Percentiles rank a stretch among this genome's conserved stretches.
phyloP scores from a whole-genome alignment of 164 flowering plant genomes.

The Kalanchoe fedtschenkoi region DNA sequence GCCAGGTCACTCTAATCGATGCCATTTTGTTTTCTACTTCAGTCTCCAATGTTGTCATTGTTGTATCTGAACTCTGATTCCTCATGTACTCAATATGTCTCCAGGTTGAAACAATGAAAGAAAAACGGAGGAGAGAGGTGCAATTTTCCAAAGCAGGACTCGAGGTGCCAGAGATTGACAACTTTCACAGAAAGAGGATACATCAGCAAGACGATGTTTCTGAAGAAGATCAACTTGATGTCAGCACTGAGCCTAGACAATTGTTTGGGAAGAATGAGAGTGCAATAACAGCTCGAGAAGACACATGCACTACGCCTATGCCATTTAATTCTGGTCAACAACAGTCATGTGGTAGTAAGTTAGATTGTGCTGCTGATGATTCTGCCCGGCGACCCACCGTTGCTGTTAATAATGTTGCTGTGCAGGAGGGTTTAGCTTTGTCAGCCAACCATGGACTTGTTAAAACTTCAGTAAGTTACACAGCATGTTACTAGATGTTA shows the following conservation, averaged over 20 bases:
- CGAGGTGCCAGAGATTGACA: conserved; percentile 29
- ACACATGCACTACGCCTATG: neutral
- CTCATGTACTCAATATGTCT: neutral
- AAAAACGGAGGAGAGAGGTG: conserved; percentile 52
- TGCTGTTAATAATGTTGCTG: neutral
- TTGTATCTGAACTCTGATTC: neutral
- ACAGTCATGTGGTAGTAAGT: neutral
- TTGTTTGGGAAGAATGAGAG: conserved; percentile 6
- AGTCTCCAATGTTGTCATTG: neutral
- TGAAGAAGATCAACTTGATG: conserved; percentile 19
- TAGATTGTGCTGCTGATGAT: neutral
- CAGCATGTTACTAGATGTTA: neutral
- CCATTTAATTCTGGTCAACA: neutral
- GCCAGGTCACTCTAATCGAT: conserved; percentile 50
- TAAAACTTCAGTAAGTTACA: neutral
- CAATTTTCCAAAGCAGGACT: conserved; percentile 64
- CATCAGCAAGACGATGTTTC: conserved; percentile 4
- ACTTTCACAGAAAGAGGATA: conserved; percentile 20
- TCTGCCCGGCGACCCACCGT: neutral
- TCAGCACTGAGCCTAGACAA: conserved; percentile 3
- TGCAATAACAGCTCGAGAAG: conserved; percentile 9
- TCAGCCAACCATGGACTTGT: neutral
- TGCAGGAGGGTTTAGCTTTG: neutral
- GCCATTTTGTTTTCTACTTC: neutral
- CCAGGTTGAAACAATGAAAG: conserved; percentile 60